Base-by-base conservation (phyloP, 2,329 filamentous ascomycete genomes). In the Podosphaera xanthii region DNA sequence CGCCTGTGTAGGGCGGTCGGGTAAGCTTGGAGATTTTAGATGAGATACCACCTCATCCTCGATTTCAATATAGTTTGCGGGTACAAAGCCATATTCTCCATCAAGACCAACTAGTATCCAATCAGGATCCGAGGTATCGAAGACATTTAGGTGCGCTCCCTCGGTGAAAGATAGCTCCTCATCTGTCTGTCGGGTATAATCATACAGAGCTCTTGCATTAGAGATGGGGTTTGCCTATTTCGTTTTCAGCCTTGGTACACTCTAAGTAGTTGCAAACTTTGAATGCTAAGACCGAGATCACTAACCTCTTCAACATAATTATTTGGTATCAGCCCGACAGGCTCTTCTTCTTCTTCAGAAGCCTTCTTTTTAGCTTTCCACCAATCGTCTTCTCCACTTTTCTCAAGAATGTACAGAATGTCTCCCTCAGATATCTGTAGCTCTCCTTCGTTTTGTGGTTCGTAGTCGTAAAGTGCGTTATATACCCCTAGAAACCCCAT, bases 91-190 rank as follows among this genome's bases (percentile, higher is more conserved):
- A 73, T 83, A 98, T 64, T 96, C 88, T 58, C 80, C 81, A 64
- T 89, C 82, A 52, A 84, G 75, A 22, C 91, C 90, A 36, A 94
- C 91, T 57, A 98, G 75, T 62, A 92, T 95, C 92, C 92, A 98
- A 72, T 98, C 92, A 12, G 88, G 87, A 70, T 98, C 92, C 4
- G 88, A 85, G 8, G 78, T 83, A 71, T 98, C 92, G 72, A 87
- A 97, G 55, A 98, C 86, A 61, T 86, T 76, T 56, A 98, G 77
- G 52, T 81, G 73, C 48, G 85, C 83, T 69, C 95, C 90, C 74
- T 98, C 92, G 56, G 87, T 80, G 69, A 98, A 97, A 33, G 91
- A 97, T 8, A 98, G 77, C 72, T 98, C 92, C 72, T 98, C 92
- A 69, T 98, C 92, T 33, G 92, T 98, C 73, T 98, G 92, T 66